phyloP scores from a whole-genome alignment of 345 rosid species.

The Heritiera fomes region DNA sequence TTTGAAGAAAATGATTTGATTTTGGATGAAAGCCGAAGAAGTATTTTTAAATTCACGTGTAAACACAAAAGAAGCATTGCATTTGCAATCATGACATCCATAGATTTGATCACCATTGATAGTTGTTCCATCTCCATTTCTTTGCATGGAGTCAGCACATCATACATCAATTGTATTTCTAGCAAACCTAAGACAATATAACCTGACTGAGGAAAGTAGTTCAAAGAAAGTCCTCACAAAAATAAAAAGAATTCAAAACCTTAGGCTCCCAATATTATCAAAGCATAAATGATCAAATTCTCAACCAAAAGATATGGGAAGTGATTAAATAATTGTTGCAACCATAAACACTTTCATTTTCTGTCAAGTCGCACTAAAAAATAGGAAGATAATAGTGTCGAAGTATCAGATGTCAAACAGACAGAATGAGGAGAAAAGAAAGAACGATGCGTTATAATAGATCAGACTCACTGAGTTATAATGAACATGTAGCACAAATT shows the following conservation, averaged over 20 bases:
- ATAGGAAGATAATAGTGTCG: neutral
- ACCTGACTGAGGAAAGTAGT: neutral
- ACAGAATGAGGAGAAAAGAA: neutral
- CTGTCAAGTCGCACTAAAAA: neutral
- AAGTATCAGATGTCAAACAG: neutral
- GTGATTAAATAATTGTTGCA: neutral
- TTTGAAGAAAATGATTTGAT: neutral
- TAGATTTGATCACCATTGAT: neutral
- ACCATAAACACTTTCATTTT: neutral
- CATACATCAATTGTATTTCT: neutral
- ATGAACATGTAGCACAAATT: slow-evolving; percentile 3
- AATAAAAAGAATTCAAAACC: neutral
- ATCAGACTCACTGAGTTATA: neutral
- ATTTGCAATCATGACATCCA: neutral
- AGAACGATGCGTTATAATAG: neutral
- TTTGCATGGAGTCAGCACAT: neutral
- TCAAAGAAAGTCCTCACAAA: neutral
- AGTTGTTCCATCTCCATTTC: neutral
- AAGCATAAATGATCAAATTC: neutral
- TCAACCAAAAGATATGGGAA: neutral
- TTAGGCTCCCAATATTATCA: neutral
- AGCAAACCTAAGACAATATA: neutral
- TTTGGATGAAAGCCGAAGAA: neutral
- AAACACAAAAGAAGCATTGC: neutral
- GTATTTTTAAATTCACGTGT: neutral